Percentiles rank a stretch among this genome's conserved stretches.
These are phyloP conservation scores for Asterophora parasitica DNA, from an alignment of 768 basidiomycete genomes.

Conservation along the genomic window DNA sequence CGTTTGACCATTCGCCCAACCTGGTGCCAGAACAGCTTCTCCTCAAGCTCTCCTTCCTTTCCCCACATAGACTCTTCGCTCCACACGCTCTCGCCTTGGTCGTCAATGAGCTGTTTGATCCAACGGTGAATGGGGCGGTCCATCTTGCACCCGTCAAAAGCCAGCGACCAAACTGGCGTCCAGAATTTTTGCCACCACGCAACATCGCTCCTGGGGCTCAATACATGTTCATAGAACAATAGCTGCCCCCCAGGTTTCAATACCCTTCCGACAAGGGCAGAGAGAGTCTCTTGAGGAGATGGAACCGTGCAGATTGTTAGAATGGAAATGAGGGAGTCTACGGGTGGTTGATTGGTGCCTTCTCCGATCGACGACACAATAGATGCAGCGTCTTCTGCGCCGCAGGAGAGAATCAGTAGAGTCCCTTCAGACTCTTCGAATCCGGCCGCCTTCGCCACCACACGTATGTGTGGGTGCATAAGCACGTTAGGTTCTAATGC, in stretches of 20 bases:
- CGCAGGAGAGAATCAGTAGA: slow-evolving; percentile 55
- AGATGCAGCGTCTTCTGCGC: slow-evolving; percentile 51
- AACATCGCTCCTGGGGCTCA: slow-evolving; percentile 46
- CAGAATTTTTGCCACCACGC: slow-evolving; percentile 72
- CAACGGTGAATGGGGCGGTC: slow-evolving; percentile 53
- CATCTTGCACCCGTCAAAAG: slow-evolving; percentile 61
- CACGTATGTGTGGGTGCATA: slow-evolving; percentile 58
- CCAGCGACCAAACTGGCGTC: slow-evolving; percentile 61
- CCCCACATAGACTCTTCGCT: slow-evolving; percentile 39
- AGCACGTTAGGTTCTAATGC: slow-evolving; percentile 66
- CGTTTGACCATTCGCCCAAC: slow-evolving; percentile 53
- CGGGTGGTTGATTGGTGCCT: slow-evolving; percentile 18
- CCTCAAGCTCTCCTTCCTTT: slow-evolving; percentile 48
- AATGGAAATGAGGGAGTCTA: slow-evolving; percentile 63
- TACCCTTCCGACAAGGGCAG: slow-evolving; percentile 41
- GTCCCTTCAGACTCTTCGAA: slow-evolving; percentile 38
- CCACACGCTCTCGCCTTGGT: slow-evolving; percentile 40
- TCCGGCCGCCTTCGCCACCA: slow-evolving; percentile 43
- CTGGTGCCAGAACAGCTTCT: slow-evolving; percentile 57
- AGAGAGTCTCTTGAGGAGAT: slow-evolving; percentile 43
- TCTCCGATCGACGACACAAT: slow-evolving; percentile 36
- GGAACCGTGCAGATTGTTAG: slow-evolving; percentile 67
- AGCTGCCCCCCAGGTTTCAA: slow-evolving; percentile 63
- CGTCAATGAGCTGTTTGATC: slow-evolving; percentile 30
- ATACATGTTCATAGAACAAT: slow-evolving; percentile 69